Base-by-base conservation (phyloP, 2,329 filamentous ascomycete species). In the Alternaria conjuncta region DNA sequence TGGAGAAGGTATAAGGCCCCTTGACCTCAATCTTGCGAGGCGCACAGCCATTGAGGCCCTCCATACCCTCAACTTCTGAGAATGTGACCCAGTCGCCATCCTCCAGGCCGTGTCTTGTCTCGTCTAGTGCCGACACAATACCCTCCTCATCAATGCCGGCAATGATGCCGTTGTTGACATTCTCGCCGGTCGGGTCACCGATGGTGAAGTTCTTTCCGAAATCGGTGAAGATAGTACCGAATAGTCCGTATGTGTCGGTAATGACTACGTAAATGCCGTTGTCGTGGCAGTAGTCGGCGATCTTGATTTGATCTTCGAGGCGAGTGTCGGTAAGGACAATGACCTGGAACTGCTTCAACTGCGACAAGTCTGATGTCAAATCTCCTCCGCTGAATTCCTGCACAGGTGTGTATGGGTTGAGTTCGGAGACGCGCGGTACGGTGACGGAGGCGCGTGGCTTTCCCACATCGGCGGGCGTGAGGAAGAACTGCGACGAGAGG, bases 41-140 rank as follows among this genome's bases (percentile, higher is more conserved):
- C 66, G 93, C 92, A 47, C 88, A 87, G 72, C 88, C 88, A 79
- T 99, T 99, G 66, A 99, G 82, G 6, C 82, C 89, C 65, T 97
- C 94, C 92, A 99, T 93, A 21, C 96, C 96, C 83, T 96, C 89
- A 21, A 99, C 80, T 79, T 99, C 96, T 3, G 92, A 90, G 80
- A 99, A 99, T 9, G 93, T 97, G 60, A 99, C 94, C 78, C 90
- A 97, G 79, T 99, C 96, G 21, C 95, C 96, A 84, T 99, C 96
- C 80, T 97, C 94, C 43, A 99, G 85, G 6, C 96, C 96, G 79
- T 99, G 96, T 59, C 96, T 88, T 10, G 94, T 96, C 84, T 99
- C 96, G 71, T 99, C 96, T 26, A 97, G 85, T 10, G 94, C 94
- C 12, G 95, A 97, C 4, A 99, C 95, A 53, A 97, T 79, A 20